Conservation (phyloP, 768 basidiomycete genomes). For the Saitozyma sp. region DNA sequence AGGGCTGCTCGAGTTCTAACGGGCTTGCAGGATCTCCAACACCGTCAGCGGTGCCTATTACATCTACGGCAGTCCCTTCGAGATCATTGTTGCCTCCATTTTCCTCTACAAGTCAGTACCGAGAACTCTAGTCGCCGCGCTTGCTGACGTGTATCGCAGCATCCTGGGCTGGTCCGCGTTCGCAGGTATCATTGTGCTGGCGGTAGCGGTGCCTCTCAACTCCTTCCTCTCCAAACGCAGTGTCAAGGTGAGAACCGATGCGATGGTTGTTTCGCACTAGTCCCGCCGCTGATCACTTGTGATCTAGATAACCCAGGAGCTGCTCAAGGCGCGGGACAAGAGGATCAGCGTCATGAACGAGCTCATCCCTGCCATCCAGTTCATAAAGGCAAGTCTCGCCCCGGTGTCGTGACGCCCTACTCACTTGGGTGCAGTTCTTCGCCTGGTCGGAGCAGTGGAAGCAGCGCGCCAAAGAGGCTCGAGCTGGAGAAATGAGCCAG, state of each 20-base stretch:
- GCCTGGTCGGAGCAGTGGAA: conserved; percentile 79
- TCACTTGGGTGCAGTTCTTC: conserved; percentile 60
- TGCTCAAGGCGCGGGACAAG: conserved; percentile 63
- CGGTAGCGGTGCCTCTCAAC: conserved; percentile 72
- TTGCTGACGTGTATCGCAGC: conserved; percentile 47
- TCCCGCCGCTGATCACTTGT: conserved; percentile 19
- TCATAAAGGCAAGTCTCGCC: conserved; percentile 65
- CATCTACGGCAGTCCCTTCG: conserved; percentile 63
- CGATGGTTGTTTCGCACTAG: conserved; percentile 43
- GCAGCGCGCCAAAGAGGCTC: conserved; percentile 57
- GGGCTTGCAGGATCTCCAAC: conserved; percentile 26
- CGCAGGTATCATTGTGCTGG: conserved; percentile 68
- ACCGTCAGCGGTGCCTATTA: conserved; percentile 31
- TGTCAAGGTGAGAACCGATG: conserved; percentile 58
- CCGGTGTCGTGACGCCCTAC: not conserved
- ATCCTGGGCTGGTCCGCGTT: conserved; percentile 69
- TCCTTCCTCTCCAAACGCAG: conserved; percentile 64
- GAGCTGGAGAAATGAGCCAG: conserved; percentile 68
- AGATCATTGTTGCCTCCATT: conserved; percentile 68
- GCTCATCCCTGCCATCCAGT: conserved; percentile 60
- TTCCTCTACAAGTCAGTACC: conserved; percentile 73
- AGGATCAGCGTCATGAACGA: conserved; percentile 77
- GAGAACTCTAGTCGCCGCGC: not conserved
- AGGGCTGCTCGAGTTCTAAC: conserved; percentile 1
- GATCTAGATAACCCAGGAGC: conserved; percentile 33